A percentile compares a stretch with the other conserved stretches of the same genome.
phyloP scores from a whole-genome alignment of 176 grass and related monocot genomes.

The Carex cristatella region DNA sequence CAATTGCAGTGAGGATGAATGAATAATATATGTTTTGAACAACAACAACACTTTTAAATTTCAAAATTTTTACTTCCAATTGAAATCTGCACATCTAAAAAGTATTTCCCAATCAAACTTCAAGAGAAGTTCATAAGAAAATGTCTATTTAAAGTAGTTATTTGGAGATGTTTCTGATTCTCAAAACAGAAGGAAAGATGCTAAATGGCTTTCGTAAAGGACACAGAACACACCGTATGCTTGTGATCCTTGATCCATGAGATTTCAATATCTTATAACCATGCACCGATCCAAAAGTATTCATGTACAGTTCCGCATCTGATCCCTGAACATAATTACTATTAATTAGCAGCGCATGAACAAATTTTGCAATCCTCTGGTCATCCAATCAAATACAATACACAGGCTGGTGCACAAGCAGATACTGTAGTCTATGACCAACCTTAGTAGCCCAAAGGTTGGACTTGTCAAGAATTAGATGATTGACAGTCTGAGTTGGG shows the following conservation, averaged over 20 bases:
- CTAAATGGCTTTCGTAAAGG: background rate
- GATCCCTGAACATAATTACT: conserved; percentile 55
- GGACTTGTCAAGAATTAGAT: conserved; percentile 56
- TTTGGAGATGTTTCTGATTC: background rate
- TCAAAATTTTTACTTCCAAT: background rate
- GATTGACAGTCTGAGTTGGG: conserved; percentile 10
- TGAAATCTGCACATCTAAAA: background rate
- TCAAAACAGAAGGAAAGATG: background rate
- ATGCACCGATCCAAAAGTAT: conserved; percentile 12
- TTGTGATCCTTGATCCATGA: conserved; percentile 82
- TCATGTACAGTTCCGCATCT: conserved; percentile 30
- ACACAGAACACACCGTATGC: conserved; percentile 49
- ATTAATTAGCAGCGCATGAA: conserved; percentile 7
- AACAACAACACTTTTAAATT: background rate
- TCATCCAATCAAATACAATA: background rate
- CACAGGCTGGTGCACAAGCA: background rate
- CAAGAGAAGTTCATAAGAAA: background rate
- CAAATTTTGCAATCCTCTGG: conserved; percentile 6
- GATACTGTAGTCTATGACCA: background rate
- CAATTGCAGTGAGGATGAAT: background rate
- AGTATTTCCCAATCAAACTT: background rate
- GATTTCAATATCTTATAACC: conserved; percentile 25
- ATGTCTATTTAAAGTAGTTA: background rate
- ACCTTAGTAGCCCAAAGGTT: conserved; percentile 52
- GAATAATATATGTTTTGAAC: background rate